Base-by-base conservation (phyloP, 2,329 filamentous ascomycete species). In the Elsinoe batatas region DNA sequence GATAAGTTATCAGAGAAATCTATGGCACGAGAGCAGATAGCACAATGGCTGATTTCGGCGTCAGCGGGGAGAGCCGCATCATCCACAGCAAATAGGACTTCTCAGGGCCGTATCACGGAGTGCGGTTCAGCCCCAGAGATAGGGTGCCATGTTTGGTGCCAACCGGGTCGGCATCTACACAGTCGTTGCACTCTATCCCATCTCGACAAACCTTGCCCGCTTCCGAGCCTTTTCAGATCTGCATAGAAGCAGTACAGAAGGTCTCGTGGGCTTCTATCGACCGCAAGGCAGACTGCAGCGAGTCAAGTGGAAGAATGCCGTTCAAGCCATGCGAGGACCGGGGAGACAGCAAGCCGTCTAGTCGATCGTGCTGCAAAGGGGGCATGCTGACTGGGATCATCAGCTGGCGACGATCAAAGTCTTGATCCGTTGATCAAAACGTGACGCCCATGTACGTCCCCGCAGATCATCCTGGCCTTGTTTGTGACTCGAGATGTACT, bases 401-500 rank as follows among this genome's bases (percentile, higher is more conserved):
- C 26, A 15, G 11, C 44, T 33, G 18, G 44, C 10, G 44, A 11
- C 17, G 44, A 49, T 49, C 44, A 49, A 35, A 49, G 30, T 35
- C 44, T 49, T 35, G 44, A 33, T 12, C 33, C n/a, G 44, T 26
- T 49, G 44, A 49, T 49, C 44, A 49, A 26, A 49, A 49, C 44
- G 20, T 47, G 44, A 49, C 44, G 44, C 26, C 10, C 30, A 33
- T 44, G 33, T 11, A 49, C n/a, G 26, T 15, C 26, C 44, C 44
- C 44, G 30, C 32, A 49, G 44, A 35, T 49, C 44, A 49, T 17
- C 26, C 44, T 22, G 12, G 18, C 18, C 18, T 18, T n/a, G 17
- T 22, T 44, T 44, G 40, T 44, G 18, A 12, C 26, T 15, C 40
- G 26, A 30, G 26, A 5, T 30, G 26, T 30, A 30, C 26, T 30